Base-by-base conservation (phyloP, 139 green algal species). In the Coelastrella sp. region DNA sequence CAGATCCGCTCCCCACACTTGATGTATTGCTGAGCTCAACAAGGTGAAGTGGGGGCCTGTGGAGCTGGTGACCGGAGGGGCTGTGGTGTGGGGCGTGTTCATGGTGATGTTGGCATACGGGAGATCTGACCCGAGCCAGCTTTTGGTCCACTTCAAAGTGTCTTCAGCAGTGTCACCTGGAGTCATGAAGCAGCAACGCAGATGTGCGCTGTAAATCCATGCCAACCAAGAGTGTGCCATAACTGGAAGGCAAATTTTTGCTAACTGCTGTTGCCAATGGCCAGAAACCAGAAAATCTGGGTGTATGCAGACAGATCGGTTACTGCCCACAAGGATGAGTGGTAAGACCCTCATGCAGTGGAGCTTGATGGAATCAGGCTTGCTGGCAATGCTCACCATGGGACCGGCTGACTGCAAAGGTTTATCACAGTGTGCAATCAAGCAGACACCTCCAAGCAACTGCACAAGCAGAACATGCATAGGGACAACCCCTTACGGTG, bases 31-130 rank as follows among this genome's bases (percentile, higher is more conserved):
- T 8, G 66, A 27, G 49, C 49, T 80, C 9, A 97, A 49, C 61
- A 95, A 70, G 4, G 82, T 68, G 80, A 94, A 97, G 78, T 93
- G 85, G 7, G 79, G 90, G 24, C 91, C 91, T 57, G 59, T 5
- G 14, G 14, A 74, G n/a, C 72, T 68, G n/a, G 82, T 87, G 4
- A 87, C 82, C 66, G 84, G 60, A 70, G 68, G 27, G 20, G 82
- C 60, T 7, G 25, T 15, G 10, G 20, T 56, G 12, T 56, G 25
- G 12, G 19, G 25, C 6, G 17, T 9, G 11, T 12, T 35, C 20
- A 78, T 20, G 14, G 82, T 59, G 0, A 88, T 81, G 68, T 88
- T 58, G 27, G 68, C 68, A 81, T 81, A 59, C 14, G 25, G 49
- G 35, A 72, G 35, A 14, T 81, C 68, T 11, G 35, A 6, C 8